Evolutionary conservation across 2,329 filamentous ascomycete species (phyloP), one percentile per base, ranked within the genome.

Genomic region (Plenodomus lindquistii): DNA sequence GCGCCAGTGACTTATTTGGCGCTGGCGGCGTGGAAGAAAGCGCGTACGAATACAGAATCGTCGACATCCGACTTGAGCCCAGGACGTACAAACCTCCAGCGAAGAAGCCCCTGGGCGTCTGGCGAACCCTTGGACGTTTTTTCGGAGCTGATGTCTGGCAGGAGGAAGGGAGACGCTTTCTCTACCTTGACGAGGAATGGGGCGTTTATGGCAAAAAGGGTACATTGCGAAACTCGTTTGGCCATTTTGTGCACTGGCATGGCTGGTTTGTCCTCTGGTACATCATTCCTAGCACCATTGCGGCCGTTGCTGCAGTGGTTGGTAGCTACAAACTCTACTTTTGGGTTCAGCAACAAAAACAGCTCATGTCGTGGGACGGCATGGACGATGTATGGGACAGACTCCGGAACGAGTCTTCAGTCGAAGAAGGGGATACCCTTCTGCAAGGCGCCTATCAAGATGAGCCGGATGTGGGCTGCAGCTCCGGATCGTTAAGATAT

Each of bases 301-400:
- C 50, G 3, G 59, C 59, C 2, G 20, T 62, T 15, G 27, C 69
- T 16, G 51, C 40, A 0, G 36, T 67, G 2, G 59, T 58, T 13
- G 40, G 54, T 3, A 7, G 62, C 2, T 66, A 59, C 44, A 60
- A 55, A 29, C 40, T 66, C 0, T 57, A 50, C 38, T 46, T 56
- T 16, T 55, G 66, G 18, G 43, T 58, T 8, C 50, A 59, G 43
- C 48, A 57, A 29, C 65, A 70, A 42, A 49, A 59, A 21, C 59
- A 64, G 35, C 58, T 71, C 4, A 65, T 65, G 40, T 54, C 58
- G 18, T 70, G 67, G 66, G 58, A 67, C 19, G 67, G 67, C 20
- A 71, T 70, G 50, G 68, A 70, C 11, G 55, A 58, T 34, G 67
- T 70, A 0, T 70, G 67, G 60, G 62, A 58, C 29, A 64, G 63